phyloP scores from a whole-genome alignment of 805 yeast species.

The Ogataea kodamae region DNA sequence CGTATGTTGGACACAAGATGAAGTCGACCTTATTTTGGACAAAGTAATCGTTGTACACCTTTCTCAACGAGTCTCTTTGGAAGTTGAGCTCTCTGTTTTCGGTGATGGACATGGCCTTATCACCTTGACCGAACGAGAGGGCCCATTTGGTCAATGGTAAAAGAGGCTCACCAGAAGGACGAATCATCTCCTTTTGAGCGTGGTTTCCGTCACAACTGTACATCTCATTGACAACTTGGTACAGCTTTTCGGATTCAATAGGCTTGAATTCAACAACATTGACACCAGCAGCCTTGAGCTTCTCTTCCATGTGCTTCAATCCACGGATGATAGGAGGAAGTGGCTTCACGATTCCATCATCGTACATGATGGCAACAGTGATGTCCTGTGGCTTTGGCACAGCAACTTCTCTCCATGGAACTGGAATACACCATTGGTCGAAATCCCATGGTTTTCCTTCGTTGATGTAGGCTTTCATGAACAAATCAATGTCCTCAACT shows the following conservation, averaged over 20 bases:
- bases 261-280: constrained; percentile 55
- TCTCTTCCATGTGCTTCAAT: constrained; percentile 49
- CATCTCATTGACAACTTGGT: constrained; percentile 52
- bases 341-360: constrained; percentile 64
- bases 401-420: constrained; percentile 50
- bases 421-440: constrained; percentile 43
- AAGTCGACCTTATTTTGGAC: constrained; percentile 57
- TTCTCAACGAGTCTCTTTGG: constrained; percentile 56
- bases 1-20: constrained; percentile 63
- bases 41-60: constrained; percentile 52
- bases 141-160: constrained; percentile 60
- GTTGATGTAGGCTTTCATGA: constrained; percentile 61
- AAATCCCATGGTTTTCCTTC: constrained; percentile 61
- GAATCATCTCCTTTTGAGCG: constrained; percentile 48
- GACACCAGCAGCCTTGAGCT: constrained; percentile 56
- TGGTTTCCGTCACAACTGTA: constrained; percentile 69
- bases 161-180: constrained; percentile 67
- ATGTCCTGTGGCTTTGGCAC: constrained; percentile 39
- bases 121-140: constrained; percentile 57
- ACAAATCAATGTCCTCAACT: constrained; percentile 62
- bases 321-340: constrained; percentile 63
- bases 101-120: constrained; percentile 39
- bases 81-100: constrained; percentile 55
- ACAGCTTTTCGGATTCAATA: constrained; percentile 54
- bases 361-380: constrained; percentile 60